These are phyloP conservation scores for Suillus subluteus DNA, from an alignment of 768 basidiomycete species.

Conservation along the genomic window DNA sequence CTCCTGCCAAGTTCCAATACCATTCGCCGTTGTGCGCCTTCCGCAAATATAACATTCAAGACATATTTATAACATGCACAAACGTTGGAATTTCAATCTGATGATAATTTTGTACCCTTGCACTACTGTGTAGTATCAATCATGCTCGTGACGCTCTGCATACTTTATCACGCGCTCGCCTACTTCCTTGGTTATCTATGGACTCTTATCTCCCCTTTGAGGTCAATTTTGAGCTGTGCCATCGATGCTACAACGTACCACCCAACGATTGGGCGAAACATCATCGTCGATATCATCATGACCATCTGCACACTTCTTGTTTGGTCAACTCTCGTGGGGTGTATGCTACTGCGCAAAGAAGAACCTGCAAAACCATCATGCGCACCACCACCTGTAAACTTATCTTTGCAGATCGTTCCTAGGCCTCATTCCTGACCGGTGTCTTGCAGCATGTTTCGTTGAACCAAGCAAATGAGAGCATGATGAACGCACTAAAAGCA, in stretches of 20 bases:
- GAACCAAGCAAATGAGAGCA: not conserved
- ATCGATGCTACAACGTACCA: not conserved
- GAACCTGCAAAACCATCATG: not conserved
- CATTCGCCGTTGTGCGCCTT: not conserved
- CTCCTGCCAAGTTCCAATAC: not conserved
- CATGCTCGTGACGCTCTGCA: slow-evolving; percentile 1
- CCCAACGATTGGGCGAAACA: not conserved
- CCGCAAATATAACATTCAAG: not conserved
- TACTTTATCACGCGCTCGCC: slow-evolving; percentile 4
- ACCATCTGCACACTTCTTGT: not conserved
- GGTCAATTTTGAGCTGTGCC: not conserved
- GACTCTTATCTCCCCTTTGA: not conserved
- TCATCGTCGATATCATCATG: not conserved
- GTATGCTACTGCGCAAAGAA: not conserved
- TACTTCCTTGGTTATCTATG: not conserved
- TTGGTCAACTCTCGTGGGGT: not conserved
- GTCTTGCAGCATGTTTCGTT: not conserved
- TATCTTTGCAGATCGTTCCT: not conserved
- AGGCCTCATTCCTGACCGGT: not conserved
- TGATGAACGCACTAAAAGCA: not conserved
- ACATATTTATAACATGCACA: not conserved
- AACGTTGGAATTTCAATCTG: not conserved
- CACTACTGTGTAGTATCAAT: too few relatives aligned
- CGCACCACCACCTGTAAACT: slow-evolving; percentile 1
- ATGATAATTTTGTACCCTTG: not conserved